phyloP scores from a whole-genome alignment of 148 eudicot species.

The Rhododendron ferrugineum region DNA sequence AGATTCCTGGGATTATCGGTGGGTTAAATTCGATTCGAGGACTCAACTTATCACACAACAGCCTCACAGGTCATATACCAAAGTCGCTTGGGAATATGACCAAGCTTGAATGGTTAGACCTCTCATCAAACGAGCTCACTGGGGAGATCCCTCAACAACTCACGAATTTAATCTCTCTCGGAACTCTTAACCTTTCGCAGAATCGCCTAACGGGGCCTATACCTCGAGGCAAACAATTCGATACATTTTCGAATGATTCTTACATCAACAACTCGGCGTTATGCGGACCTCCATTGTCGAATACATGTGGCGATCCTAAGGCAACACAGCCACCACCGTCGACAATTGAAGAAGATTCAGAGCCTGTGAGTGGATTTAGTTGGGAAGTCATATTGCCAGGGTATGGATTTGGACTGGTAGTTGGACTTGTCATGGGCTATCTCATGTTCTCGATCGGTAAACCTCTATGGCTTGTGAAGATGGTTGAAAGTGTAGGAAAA shows the following conservation, averaged over 20 bases:
- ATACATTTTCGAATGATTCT: not conserved
- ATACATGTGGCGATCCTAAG: not conserved
- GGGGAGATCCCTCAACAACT: not conserved
- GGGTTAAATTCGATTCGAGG: not conserved
- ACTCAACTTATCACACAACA: not conserved
- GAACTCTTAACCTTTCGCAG: not conserved
- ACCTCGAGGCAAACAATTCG: not conserved
- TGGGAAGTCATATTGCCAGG: not conserved
- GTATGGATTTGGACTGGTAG: not conserved
- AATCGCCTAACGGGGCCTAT: not conserved
- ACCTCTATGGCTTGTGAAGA: not conserved
- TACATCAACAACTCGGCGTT: not conserved
- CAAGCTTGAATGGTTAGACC: not conserved
- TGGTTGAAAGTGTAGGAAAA: not conserved
- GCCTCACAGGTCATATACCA: not conserved
- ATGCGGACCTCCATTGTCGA: not conserved
- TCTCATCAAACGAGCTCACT: not conserved
- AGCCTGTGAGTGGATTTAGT: not conserved
- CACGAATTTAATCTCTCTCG: not conserved
- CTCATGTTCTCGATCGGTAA: not conserved
- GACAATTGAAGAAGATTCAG: not conserved
- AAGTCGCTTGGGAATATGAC: not conserved
- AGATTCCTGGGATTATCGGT: not conserved
- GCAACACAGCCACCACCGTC: not conserved
- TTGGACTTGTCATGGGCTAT: not conserved